Evolutionary conservation across 176 grass and related monocot species (phyloP).

Genomic region (bread wheat (Triticum aestivum)): IWGSC_CS_RefSeq_v2.1 NC_057813.1:723237429-723237928

Average conservation of each 20-base stretch:
- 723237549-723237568: not conserved
- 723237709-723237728: slow-evolving; percentile 12
- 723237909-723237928: not conserved
- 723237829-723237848: not conserved
- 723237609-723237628: slow-evolving; percentile 19
- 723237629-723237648: not conserved
- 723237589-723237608: not conserved
- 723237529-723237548: not conserved
- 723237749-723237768: not conserved
- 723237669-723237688: slow-evolving; percentile 2
- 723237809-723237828: not conserved
- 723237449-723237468: not conserved
- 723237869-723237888: rapidly evolving
- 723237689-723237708: not conserved
- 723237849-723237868: not conserved
- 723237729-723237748: not conserved
- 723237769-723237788: not conserved
- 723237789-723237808: not conserved
- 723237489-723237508: not conserved
- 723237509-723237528: not conserved
- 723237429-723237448: not conserved
- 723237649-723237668: not conserved
- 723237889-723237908: not conserved
- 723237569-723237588: not conserved
- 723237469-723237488: not conserved